A percentile compares a stretch with the other conserved stretches of the same genome.
These are phyloP conservation scores for Fusarium sp. DNA, from an alignment of 2,329 filamentous ascomycete species.

Conservation along the genomic window DNA sequence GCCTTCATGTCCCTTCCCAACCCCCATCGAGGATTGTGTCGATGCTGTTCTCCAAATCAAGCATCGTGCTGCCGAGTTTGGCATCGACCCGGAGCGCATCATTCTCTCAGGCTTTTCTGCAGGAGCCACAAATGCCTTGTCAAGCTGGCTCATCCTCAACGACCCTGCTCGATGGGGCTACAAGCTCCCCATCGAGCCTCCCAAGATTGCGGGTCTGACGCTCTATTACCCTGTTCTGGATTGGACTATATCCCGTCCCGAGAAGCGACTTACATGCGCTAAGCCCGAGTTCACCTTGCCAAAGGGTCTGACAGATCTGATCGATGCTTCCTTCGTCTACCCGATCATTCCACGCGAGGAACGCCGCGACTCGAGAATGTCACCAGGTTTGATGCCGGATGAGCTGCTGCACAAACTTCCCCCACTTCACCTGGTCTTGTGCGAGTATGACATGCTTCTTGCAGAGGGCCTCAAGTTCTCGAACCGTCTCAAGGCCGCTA, in stretches of 20 bases:
- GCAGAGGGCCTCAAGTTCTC: slow-evolving; percentile 71
- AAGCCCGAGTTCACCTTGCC: slow-evolving; percentile 71
- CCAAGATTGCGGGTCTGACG: slow-evolving; percentile 64
- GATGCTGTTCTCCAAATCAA: slow-evolving; percentile 73
- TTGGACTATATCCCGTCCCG: slow-evolving; percentile 68
- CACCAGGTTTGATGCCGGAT: slow-evolving; percentile 68
- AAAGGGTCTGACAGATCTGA: slow-evolving; percentile 69
- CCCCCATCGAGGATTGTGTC: slow-evolving; percentile 73
- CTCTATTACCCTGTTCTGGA: slow-evolving; percentile 74
- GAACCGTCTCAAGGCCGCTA: slow-evolving; percentile 61
- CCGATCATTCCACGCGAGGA: slow-evolving; percentile 61
- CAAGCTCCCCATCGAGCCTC: slow-evolving; percentile 54
- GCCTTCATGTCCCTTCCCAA: slow-evolving; percentile 73
- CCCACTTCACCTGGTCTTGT: slow-evolving; percentile 69
- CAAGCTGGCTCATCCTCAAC: slow-evolving; percentile 61
- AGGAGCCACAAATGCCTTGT: slow-evolving; percentile 68
- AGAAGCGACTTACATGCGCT: slow-evolving; percentile 66
- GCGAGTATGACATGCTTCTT: slow-evolving; percentile 75
- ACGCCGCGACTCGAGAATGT: slow-evolving; percentile 67
- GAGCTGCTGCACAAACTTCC: slow-evolving; percentile 65
- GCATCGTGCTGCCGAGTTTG: slow-evolving; percentile 66
- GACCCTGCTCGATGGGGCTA: slow-evolving; percentile 58
- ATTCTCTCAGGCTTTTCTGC: slow-evolving; percentile 74
- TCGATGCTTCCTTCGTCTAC: slow-evolving; percentile 72
- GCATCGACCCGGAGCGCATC: slow-evolving; percentile 67